These are phyloP conservation scores for Cylindricascospora bacillispora DNA, from an alignment of 1,139 yeast genomes.

Conservation along the genomic window DNA sequence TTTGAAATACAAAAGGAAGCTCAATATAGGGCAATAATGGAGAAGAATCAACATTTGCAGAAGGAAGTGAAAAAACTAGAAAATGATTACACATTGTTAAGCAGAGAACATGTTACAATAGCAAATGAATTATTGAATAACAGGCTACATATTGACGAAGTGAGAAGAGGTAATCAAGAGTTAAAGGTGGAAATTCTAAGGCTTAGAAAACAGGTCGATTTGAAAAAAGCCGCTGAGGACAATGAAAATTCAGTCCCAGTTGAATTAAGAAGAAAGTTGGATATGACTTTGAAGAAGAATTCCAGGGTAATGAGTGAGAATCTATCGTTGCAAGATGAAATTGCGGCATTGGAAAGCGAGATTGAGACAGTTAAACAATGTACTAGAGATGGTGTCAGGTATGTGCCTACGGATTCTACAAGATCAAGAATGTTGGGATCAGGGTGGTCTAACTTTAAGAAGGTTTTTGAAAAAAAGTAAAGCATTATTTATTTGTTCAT, in stretches of 20 bases:
- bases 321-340: slow-evolving; percentile 37
- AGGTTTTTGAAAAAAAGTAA: slow-evolving; percentile 11
- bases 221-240: slow-evolving; percentile 22
- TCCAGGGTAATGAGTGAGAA: slow-evolving; percentile 45
- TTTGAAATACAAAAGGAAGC: slow-evolving; percentile 54
- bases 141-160: slow-evolving; percentile 49
- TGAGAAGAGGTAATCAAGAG: slow-evolving; percentile 51
- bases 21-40: slow-evolving; percentile 54
- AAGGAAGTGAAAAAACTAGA: slow-evolving; percentile 68
- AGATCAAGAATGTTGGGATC: slow-evolving; percentile 5
- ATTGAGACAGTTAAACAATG: slow-evolving; percentile 6
- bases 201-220: slow-evolving; percentile 27
- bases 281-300: slow-evolving; percentile 45
- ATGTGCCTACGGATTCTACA: slow-evolving; percentile 1
- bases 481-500: no score
- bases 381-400: slow-evolving; percentile 6
- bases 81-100: slow-evolving; percentile 51
- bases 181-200: slow-evolving; percentile 42
- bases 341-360: slow-evolving; percentile 17
- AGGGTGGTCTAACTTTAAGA: slow-evolving; percentile 17
- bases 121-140: slow-evolving; percentile 63
- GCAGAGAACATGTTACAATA: slow-evolving; percentile 67
- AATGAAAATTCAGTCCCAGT: slow-evolving; percentile 25
- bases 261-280: slow-evolving; percentile 32
- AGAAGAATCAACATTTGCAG: slow-evolving; percentile 59